Evolutionary conservation across 345 rosid species (phyloP).

Genomic region (Heritiera littoralis): DNA sequence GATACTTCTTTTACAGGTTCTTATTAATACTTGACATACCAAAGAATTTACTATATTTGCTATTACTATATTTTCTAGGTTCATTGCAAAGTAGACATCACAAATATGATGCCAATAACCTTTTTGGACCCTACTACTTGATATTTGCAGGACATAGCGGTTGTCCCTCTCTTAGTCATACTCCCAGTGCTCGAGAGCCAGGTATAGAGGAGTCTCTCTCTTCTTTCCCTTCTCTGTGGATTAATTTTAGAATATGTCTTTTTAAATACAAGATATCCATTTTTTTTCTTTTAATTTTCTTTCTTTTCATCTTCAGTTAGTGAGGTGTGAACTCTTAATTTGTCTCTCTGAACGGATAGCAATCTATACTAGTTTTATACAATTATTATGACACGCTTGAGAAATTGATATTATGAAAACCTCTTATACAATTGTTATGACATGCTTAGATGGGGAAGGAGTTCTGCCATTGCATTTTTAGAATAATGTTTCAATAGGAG

Average conservation of each 20-base stretch:
- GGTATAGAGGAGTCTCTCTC: constrained; percentile 45
- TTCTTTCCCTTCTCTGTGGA: neutral
- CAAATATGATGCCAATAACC: constrained; percentile 21
- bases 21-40: neutral
- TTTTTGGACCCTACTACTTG: constrained; percentile 21
- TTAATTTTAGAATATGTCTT: neutral
- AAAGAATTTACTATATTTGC: constrained; percentile 17
- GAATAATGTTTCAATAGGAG: neutral
- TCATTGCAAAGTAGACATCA: constrained; percentile 25
- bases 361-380: neutral
- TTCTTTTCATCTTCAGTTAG: neutral
- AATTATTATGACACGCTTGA: neutral
- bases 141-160: constrained; percentile 86
- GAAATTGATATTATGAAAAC: neutral
- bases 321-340: neutral
- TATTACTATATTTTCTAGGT: constrained; percentile 17
- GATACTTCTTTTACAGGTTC: constrained; percentile 94
- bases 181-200: constrained; percentile 93
- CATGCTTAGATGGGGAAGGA: neutral
- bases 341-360: neutral
- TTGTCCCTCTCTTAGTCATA: constrained; percentile 89
- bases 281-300: neutral
- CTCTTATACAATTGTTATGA: neutral
- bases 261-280: neutral
- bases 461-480: neutral